Evolutionary conservation across 1,139 yeast species (phyloP).

Genomic region (Candida frijolesensis): DNA sequence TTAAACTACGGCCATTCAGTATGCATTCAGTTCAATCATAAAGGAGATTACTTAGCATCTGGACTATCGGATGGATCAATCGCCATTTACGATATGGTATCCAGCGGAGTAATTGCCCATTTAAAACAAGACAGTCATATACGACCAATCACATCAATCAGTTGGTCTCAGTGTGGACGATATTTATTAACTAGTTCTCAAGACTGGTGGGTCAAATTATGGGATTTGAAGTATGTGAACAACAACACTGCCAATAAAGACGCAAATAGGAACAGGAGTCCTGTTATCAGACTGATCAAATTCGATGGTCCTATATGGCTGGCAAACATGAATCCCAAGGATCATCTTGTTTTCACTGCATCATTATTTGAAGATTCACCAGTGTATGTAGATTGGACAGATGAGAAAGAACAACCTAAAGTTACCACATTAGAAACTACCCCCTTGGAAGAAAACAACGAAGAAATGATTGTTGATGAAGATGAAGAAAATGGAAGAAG

Average conservation of each 20-base stretch:
- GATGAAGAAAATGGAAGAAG: constrained; percentile 23
- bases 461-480: constrained; percentile 15
- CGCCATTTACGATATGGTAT: constrained; percentile 73
- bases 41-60: constrained; percentile 87
- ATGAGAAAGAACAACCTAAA: constrained; percentile 28
- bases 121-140: constrained; percentile 62
- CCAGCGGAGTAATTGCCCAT: constrained; percentile 53
- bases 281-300: constrained; percentile 45
- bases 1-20: constrained; percentile 73
- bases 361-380: constrained; percentile 56
- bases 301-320: constrained; percentile 78
- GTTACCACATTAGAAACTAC: constrained; percentile 28
- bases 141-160: constrained; percentile 71
- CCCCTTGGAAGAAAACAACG: constrained; percentile 25
- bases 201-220: constrained; percentile 80
- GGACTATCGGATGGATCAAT: constrained; percentile 83
- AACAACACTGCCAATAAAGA: constrained; percentile 7
- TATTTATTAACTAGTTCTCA: constrained; percentile 74
- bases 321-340: constrained; percentile 58
- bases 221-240: constrained; percentile 64
- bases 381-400: constrained; percentile 52
- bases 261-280: constrained; percentile 12
- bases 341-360: constrained; percentile 46
- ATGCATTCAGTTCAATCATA: constrained; percentile 66
- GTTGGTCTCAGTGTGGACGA: constrained; percentile 79